Evolutionary conservation across 495 filamentous ascomycete species (phyloP).

Genomic region (Astrothelium subdiscretum): DNA sequence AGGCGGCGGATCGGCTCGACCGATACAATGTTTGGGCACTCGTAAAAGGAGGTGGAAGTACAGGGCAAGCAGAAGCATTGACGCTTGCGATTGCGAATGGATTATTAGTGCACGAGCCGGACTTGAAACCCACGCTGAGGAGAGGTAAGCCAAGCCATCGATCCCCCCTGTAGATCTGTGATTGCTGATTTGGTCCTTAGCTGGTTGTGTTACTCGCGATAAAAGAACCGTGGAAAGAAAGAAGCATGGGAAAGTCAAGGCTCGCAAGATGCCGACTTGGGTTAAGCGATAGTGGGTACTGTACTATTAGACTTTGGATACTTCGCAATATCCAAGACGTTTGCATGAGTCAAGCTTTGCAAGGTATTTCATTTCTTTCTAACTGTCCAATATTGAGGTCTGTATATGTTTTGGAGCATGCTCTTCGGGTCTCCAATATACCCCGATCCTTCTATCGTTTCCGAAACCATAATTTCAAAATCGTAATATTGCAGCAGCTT

Average conservation of each 20-base stretch:
- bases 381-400: constrained; percentile 26
- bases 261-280: constrained; percentile 96
- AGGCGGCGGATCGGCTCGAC: constrained; percentile 69
- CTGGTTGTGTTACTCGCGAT: constrained; percentile 86
- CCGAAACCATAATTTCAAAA: constrained; percentile 52
- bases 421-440: constrained; percentile 77
- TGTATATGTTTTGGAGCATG: constrained; percentile 75
- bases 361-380: background rate
- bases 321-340: background rate
- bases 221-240: constrained; percentile 89
- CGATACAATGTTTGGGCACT: constrained; percentile 95
- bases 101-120: constrained; percentile 79
- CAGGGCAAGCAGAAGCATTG: constrained; percentile 90
- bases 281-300: constrained; percentile 57
- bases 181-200: constrained; percentile 36
- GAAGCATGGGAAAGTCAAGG: constrained; percentile 92
- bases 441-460: constrained; percentile 45
- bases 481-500: constrained; percentile 61
- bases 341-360: background rate
- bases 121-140: constrained; percentile 73
- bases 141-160: constrained; percentile 55
- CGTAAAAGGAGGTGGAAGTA: constrained; percentile 74
- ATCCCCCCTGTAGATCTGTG: background rate
- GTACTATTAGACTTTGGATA: background rate
- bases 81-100: constrained; percentile 87